A percentile compares a stretch with the other conserved stretches of the same genome.
Conservation (phyloP, 768 basidiomycete species). For the Neoboletus magnificus region DNA sequence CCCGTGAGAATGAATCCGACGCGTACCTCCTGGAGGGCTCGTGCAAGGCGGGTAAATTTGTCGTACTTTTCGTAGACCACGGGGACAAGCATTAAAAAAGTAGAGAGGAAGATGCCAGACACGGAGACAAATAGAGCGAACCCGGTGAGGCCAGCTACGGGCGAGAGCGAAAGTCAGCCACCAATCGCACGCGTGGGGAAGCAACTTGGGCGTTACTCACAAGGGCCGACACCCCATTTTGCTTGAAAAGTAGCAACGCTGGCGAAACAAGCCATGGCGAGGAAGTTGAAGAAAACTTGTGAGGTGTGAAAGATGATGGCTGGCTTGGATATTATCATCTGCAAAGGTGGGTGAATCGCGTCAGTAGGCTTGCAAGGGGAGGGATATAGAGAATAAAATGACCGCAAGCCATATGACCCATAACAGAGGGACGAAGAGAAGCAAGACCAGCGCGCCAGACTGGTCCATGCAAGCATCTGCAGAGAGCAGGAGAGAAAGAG, state of each 20-base stretch:
- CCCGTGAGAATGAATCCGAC: conserved; percentile 81
- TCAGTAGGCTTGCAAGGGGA: conserved; percentile 9
- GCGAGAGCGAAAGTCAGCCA: conserved; percentile 12
- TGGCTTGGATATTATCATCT: conserved; percentile 90
- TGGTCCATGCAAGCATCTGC: conserved; percentile 37
- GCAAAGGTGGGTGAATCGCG: conserved; percentile 13
- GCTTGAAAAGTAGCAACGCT: conserved; percentile 88
- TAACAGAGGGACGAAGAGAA: conserved; percentile 62
- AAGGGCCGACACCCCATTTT: conserved; percentile 79
- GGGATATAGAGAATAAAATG: conserved; percentile 19
- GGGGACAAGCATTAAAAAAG: conserved; percentile 73
- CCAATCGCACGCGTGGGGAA: conserved; percentile 3
- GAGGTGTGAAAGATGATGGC: conserved; percentile 71
- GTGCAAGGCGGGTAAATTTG: conserved; percentile 70
- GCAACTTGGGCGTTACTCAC: conserved; percentile 45
- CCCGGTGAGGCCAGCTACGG: conserved; percentile 76
- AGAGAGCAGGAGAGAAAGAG: conserved; percentile 22
- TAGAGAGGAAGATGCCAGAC: conserved; percentile 65
- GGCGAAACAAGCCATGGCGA: conserved; percentile 89
- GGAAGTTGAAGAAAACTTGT: conserved; percentile 90
- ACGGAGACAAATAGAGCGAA: conserved; percentile 83
- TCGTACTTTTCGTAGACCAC: conserved; percentile 85
- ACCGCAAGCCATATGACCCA: conserved; percentile 75
- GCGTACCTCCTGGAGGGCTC: conserved; percentile 78
- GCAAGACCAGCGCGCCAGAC: conserved; percentile 52